Percentiles rank a stretch among this genome's conserved stretches.
Evolutionary conservation across 2,329 filamentous ascomycete genomes (phyloP).

Genomic region (Orbilia brochopaga): DNA sequence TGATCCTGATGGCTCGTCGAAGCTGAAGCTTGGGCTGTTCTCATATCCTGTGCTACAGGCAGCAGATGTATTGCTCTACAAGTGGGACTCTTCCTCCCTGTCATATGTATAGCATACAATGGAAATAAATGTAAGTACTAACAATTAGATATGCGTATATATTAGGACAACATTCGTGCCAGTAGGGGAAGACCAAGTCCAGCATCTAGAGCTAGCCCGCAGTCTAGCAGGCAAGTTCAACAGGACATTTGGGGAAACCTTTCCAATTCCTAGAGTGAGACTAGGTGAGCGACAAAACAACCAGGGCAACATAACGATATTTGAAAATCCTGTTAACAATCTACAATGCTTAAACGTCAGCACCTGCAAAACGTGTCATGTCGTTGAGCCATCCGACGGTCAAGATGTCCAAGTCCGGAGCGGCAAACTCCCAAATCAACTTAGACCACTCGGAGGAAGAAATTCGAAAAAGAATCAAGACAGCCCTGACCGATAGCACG

Average conservation of each 20-base stretch:
- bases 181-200: slow-evolving; percentile 91
- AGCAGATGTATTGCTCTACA: slow-evolving; percentile 87
- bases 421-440: slow-evolving; percentile 76
- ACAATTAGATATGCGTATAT: slow-evolving; percentile 15
- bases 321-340: not conserved
- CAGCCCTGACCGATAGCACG: slow-evolving; percentile 77
- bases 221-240: slow-evolving; percentile 90
- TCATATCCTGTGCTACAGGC: slow-evolving; percentile 96
- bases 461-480: slow-evolving; percentile 73
- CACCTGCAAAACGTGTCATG: slow-evolving; percentile 86
- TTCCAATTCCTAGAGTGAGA: slow-evolving; percentile 73
- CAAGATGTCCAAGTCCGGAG: slow-evolving; percentile 95
- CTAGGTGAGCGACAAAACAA: slow-evolving; percentile 65
- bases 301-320: not conserved
- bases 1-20: slow-evolving; percentile 66
- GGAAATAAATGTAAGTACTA: slow-evolving; percentile 51
- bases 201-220: slow-evolving; percentile 91
- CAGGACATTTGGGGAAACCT: slow-evolving; percentile 68
- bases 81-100: slow-evolving; percentile 60
- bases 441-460: slow-evolving; percentile 72
- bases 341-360: slow-evolving; percentile 59
- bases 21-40: slow-evolving; percentile 85
- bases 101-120: not conserved
- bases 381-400: slow-evolving; percentile 75
- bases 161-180: slow-evolving; percentile 85